These are phyloP conservation scores for Dimargaris verticillata DNA, from an alignment of 192 early-diverging fungal genomes.

Conservation along the genomic window DNA sequence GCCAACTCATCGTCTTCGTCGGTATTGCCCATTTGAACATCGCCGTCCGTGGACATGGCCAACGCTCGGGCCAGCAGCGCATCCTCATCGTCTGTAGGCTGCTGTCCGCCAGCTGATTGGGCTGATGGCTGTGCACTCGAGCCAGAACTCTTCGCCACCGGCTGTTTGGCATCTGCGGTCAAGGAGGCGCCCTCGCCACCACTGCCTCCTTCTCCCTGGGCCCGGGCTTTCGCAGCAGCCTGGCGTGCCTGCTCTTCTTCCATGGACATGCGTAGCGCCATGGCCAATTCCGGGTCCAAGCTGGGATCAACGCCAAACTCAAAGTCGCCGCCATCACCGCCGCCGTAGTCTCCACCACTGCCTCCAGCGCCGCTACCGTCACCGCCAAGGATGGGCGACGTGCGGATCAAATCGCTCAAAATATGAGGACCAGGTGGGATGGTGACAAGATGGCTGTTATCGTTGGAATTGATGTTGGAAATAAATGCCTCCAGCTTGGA, in stretches of 20 bases:
- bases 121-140: conserved; percentile 14
- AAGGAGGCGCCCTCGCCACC: too few relatives aligned
- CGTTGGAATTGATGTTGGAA: conserved; percentile 72
- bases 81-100: conserved; percentile 29
- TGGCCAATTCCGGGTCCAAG: conserved; percentile 83
- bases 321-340: conserved; percentile 45
- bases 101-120: conserved; percentile 11
- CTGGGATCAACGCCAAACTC: conserved; percentile 91
- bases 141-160: conserved; percentile 23
- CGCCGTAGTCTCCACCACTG: conserved; percentile 42
- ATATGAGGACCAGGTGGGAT: conserved; percentile 89
- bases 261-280: conserved; percentile 87
- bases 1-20: conserved; percentile 57
- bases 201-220: too few relatives aligned
- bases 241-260: conserved; percentile 92
- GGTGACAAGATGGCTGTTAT: conserved; percentile 83
- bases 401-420: conserved; percentile 72
- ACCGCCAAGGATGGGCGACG: conserved; percentile 72
- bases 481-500: conserved; percentile 84
- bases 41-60: conserved; percentile 52
- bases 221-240: conserved; percentile 27
- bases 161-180: too few relatives aligned
- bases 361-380: too few relatives aligned
- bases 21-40: conserved; percentile 47
- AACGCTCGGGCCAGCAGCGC: conserved; percentile 49